phyloP scores from a whole-genome alignment of 345 rosid genomes.

The Salix suchowensis region DNA sequence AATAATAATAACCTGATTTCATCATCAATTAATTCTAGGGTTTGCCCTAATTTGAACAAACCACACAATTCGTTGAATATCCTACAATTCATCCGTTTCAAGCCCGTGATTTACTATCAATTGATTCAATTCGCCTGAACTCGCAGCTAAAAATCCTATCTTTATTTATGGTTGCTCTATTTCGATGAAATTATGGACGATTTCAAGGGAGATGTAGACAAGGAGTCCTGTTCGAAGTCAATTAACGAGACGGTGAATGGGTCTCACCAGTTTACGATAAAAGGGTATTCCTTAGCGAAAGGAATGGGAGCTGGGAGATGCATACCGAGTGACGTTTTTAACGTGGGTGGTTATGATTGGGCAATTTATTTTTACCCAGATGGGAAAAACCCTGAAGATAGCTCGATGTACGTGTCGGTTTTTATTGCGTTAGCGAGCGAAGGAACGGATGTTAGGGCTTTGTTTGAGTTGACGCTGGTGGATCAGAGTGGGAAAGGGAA shows the following conservation, averaged over 20 bases:
- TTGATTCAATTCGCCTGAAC: not conserved
- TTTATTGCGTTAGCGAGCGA: conserved; percentile 87
- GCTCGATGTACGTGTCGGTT: conserved; percentile 62
- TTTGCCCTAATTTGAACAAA: not conserved
- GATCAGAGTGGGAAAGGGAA: conserved; percentile 93
- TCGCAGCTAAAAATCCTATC: not conserved
- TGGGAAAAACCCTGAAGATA: conserved; percentile 82
- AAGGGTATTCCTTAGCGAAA: conserved; percentile 75
- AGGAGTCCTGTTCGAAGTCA: conserved; percentile 51
- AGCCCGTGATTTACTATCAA: not conserved
- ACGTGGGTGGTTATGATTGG: conserved; percentile 92
- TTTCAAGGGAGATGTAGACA: conserved; percentile 22
- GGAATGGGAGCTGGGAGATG: conserved; percentile 78
- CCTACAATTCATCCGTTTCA: not conserved
- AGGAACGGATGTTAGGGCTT: conserved; percentile 86
- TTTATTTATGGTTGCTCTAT: not conserved
- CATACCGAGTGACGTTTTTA: conserved; percentile 72
- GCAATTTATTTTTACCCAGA: conserved; percentile 90
- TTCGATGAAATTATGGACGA: conserved; percentile 49
- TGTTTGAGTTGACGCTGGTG: conserved; percentile 74
- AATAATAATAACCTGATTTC: not conserved
- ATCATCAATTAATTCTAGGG: not conserved
- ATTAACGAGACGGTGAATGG: conserved; percentile 79
- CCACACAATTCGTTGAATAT: not conserved
- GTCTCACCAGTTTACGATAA: conserved; percentile 71